phyloP scores from a whole-genome alignment of 345 rosid genomes.

The Sisymbrium irio region DNA sequence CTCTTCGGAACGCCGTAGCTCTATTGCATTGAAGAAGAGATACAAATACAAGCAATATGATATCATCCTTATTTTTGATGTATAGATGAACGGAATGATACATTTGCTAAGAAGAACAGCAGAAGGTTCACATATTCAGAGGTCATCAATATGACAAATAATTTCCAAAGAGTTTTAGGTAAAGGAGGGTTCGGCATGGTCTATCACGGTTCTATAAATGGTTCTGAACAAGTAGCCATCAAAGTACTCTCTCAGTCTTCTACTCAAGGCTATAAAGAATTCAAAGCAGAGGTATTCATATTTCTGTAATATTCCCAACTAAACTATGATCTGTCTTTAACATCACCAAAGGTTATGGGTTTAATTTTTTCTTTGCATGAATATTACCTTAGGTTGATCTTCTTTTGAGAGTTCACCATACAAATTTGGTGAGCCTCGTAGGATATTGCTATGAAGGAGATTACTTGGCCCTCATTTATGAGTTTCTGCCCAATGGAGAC shows the following conservation, averaged over 20 bases:
- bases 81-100: background rate
- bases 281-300: conserved; percentile 43
- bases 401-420: conserved; percentile 47
- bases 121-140: conserved; percentile 31
- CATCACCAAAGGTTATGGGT: background rate
- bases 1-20: background rate
- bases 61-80: background rate
- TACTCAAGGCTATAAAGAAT: conserved; percentile 39
- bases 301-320: background rate
- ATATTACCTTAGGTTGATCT: conserved; percentile 37
- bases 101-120: conserved; percentile 1
- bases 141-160: conserved; percentile 36
- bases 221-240: conserved; percentile 41
- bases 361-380: background rate
- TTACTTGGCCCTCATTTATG: conserved; percentile 41
- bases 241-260: conserved; percentile 45
- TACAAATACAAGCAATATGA: background rate
- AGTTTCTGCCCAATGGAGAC: conserved; percentile 44
- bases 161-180: conserved; percentile 39
- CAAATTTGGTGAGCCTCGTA: conserved; percentile 41
- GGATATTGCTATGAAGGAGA: conserved; percentile 47
- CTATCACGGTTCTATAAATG: conserved; percentile 35
- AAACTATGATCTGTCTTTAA: background rate
- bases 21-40: too few relatives aligned
- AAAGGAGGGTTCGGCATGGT: conserved; percentile 51